Evolutionary conservation across 1,284 basidiomycete genomes (phyloP).

Genomic region (Porodaedalea pini): DNA sequence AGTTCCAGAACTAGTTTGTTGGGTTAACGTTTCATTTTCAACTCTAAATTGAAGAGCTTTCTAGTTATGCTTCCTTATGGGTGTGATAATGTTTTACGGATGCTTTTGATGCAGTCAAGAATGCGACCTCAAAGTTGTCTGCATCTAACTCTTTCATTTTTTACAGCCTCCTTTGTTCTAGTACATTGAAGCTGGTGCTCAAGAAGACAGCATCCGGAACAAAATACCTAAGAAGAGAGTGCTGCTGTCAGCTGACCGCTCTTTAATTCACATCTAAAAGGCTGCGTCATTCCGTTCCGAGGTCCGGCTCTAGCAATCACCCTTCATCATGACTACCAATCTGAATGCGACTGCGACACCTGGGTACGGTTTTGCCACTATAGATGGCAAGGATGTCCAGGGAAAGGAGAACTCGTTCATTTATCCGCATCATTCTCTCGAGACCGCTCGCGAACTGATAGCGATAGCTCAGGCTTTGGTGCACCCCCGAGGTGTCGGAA

Average conservation of each 20-base stretch:
- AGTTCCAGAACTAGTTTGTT: background rate
- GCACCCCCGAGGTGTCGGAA: conserved; percentile 45
- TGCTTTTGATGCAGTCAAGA: too few relatives aligned
- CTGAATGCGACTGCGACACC: conserved; percentile 20
- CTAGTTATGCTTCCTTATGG: too few relatives aligned
- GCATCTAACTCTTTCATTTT: too few relatives aligned
- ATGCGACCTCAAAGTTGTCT: too few relatives aligned
- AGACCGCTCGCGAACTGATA: conserved; percentile 41
- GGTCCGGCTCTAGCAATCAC: background rate
- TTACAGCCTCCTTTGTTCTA: too few relatives aligned
- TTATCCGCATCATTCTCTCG: conserved; percentile 40
- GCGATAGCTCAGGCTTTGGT: conserved; percentile 42
- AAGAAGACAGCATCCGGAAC: background rate
- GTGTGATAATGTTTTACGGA: too few relatives aligned
- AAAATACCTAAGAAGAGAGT: background rate
- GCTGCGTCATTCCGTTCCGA: background rate
- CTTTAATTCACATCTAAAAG: background rate
- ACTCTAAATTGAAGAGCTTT: too few relatives aligned
- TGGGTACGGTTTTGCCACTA: conserved; percentile 20
- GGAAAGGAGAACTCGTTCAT: conserved; percentile 28
- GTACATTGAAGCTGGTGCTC: too few relatives aligned
- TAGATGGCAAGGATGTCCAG: background rate
- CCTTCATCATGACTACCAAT: background rate
- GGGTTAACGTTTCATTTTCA: background rate
- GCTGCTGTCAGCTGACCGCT: background rate